Evolutionary conservation across 768 basidiomycete species (phyloP).

Genomic region (Hemileccinum rubropunctum): DNA sequence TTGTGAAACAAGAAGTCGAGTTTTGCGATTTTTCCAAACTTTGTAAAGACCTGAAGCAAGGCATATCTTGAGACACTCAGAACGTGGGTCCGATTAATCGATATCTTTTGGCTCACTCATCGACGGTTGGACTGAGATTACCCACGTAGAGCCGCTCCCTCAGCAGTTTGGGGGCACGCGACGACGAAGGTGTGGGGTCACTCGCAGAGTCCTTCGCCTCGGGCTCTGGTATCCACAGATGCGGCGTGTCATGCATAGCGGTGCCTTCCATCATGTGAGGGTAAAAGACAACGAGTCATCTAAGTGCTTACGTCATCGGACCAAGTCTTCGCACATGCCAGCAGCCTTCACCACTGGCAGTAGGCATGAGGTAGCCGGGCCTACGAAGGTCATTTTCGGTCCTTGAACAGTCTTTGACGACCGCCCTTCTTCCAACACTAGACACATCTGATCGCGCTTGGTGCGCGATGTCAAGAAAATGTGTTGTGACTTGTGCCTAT

Average conservation of each 20-base stretch:
- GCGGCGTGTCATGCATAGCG: constrained; percentile 16
- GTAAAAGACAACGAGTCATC: too few species aligned
- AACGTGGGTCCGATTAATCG: neutral
- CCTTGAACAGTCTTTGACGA: too few species aligned
- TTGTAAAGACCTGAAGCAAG: constrained; percentile 85
- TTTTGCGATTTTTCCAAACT: constrained; percentile 89
- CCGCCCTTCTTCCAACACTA: too few species aligned
- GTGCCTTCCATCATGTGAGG: constrained; percentile 12
- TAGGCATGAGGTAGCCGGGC: too few species aligned
- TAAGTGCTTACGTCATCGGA: too few species aligned
- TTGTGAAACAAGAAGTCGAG: constrained; percentile 97
- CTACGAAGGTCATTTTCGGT: too few species aligned
- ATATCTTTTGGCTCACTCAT: constrained; percentile 60
- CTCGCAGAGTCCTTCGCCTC: constrained; percentile 17
- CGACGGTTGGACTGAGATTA: constrained; percentile 81
- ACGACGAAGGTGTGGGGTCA: constrained; percentile 22
- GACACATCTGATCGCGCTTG: too few species aligned
- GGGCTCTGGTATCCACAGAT: constrained; percentile 33
- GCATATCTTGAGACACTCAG: constrained; percentile 58
- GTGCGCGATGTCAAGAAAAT: too few species aligned
- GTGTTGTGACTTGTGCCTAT: too few species aligned
- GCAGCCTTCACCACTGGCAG: too few species aligned
- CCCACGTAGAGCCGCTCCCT: constrained; percentile 87
- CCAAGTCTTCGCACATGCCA: too few species aligned
- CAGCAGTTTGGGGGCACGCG: constrained; percentile 32